Evolutionary conservation across 371 early-diverging fungal genomes (phyloP).

Genomic region (Synchytrium microbalum): DNA sequence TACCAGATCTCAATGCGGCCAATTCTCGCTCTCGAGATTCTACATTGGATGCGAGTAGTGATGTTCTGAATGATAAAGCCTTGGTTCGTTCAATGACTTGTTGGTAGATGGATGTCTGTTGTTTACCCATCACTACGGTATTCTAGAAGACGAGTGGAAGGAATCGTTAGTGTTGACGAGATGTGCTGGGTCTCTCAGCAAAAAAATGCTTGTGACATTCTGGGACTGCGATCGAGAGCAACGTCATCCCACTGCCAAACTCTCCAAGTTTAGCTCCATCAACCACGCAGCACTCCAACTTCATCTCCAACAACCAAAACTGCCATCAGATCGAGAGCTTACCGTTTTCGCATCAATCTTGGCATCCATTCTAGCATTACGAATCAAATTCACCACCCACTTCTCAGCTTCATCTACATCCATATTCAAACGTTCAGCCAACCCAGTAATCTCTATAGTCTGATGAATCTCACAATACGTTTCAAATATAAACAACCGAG

Average conservation of each 20-base stretch:
- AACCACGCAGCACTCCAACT: no score
- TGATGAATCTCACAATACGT: conserved; percentile 92
- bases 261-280: no score
- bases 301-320: no score
- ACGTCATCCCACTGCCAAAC: no score
- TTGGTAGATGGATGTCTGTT: conserved; percentile 77
- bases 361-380: conserved; percentile 89
- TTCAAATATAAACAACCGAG: conserved; percentile 86
- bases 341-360: conserved; percentile 89
- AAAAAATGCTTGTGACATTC: not conserved
- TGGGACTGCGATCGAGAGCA: no score
- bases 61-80: conserved; percentile 80
- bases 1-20: not conserved
- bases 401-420: conserved; percentile 86
- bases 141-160: conserved; percentile 41
- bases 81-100: conserved; percentile 90
- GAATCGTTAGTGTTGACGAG: not conserved
- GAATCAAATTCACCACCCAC: conserved; percentile 93
- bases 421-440: conserved; percentile 77
- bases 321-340: conserved; percentile 9
- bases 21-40: conserved; percentile 71
- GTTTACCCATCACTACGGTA: conserved; percentile 86
- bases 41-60: conserved; percentile 78
- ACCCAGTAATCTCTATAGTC: conserved; percentile 78
- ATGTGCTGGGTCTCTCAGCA: no score